Base-by-base conservation (phyloP, 148 eudicot genomes). In the Vaccinium corymbosum region DNA sequence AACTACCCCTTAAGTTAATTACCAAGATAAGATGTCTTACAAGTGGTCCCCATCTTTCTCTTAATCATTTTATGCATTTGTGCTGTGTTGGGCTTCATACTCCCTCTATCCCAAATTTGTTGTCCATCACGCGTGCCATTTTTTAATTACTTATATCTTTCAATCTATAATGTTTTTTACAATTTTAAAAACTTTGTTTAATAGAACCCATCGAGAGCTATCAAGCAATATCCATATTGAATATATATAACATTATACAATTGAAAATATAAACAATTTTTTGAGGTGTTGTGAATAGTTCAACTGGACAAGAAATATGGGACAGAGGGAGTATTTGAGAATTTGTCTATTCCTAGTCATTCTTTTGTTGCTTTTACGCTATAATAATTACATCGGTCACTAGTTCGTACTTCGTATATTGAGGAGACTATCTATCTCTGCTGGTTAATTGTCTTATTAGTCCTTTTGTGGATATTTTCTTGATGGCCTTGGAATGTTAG, bases 1-100 rank as follows among this genome's bases (percentile, higher is more conserved):
- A n/a, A n/a, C n/a, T n/a, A n/a, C n/a, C n/a, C n/a, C 75, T 85
- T n/a, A 7, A 32, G 32, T 76, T 46, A 56, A 75, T 32, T 72
- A 61, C 32, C 19, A 17, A 11, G 53, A 35, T 57, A 15, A 59
- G 9, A 19, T 57, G 3, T 38, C 22, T n/a, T 16, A 27, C 53
- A 16, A 20, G 49, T 50, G 77, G 61, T 25, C 61, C 76, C 61
- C 59, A 25, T 66, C 61, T 71, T 9, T 81, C 50, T 22, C 20
- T 19, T 59, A 9, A 35, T 27, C 38, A 7, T 14, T 35, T 48
- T 35, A 61, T 7, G 38, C 76, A 81, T 66, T 57, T 81, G 29
- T 81, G 25, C 27, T 52, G 19, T 27, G 59, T 52, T 51, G 27
- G 25, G 42, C 81, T 57, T 13, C 11, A 27, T 27, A 27, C 27